Base-by-base conservation (phyloP, 345 rosid genomes). In the Citrus cavaleriei region DNA sequence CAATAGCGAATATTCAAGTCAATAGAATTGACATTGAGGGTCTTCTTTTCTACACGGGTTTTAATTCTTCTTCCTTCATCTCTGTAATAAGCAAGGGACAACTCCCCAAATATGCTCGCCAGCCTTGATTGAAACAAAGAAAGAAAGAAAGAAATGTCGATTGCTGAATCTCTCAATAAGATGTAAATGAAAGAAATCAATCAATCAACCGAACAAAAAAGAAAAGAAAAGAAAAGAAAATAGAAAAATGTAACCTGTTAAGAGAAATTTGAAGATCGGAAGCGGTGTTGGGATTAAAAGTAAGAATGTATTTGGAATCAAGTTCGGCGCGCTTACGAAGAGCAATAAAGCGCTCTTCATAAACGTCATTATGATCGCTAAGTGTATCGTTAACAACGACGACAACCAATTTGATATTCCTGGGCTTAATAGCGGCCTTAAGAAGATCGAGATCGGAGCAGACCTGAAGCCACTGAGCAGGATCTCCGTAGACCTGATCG, bases 391-490 rank as follows among this genome's bases (percentile, higher is more conserved):
- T 88, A 22, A 92, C 80, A 63, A 92, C 63, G 38, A 95, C 74
- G 27, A 95, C 78, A 55, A 84, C 83, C 85, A 93, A 83, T 82
- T 91, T 92, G 85, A 91, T 88, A 85, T 92, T 95, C 85, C 89
- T 88, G 3, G 92, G 92, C 67, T 93, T 94, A 88, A 90, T 82
- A 10, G 84, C 82, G 51, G 85, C 79, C 81, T 89, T 95, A 81
- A 95, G 85, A 49, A 77, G 79, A 51, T 95, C 97, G 78, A 95
- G 92, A 84, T 92, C 92, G 77, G 92, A 86, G 93, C 97, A 93
- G 88, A 93, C 94, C 84, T 90, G 97, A 69, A 84, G 87, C 98
- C 98, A 95, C 83, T 95, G 98, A 63, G 93, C 86, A 70, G 98
- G 98, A 83, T 92, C 98, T 68, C 97, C 98, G 60, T 92, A 87